phyloP scores from a whole-genome alignment of 805 yeast species.

The Kodamaea laetipori region DNA sequence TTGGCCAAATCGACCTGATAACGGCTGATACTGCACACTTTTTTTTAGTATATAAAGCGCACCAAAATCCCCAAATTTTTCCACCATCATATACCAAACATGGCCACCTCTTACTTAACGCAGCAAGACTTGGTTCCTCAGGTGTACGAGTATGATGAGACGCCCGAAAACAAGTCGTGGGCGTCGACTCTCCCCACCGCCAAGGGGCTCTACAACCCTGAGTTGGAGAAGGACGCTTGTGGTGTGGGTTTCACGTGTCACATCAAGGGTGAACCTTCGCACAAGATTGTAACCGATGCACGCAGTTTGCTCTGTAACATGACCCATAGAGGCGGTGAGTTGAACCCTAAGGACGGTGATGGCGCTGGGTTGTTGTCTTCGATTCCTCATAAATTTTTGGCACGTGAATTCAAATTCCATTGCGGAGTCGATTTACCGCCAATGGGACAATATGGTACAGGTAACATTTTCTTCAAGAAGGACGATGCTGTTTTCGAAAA shows the following conservation, averaged over 20 bases:
- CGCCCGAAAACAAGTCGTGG: constrained; percentile 84
- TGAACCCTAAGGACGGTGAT: constrained; percentile 96
- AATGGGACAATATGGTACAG: constrained; percentile 89
- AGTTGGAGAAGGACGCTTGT: constrained; percentile 93
- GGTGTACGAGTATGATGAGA: constrained; percentile 70
- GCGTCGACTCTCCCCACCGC: constrained; percentile 83
- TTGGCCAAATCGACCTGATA: too few species aligned
- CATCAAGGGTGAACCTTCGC: constrained; percentile 83
- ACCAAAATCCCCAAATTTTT: not conserved
- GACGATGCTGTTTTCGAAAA: constrained; percentile 70
- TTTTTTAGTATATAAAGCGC: constrained; percentile 2
- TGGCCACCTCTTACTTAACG: constrained; percentile 39
- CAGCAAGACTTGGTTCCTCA: constrained; percentile 41
- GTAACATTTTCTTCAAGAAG: constrained; percentile 91
- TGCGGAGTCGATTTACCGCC: constrained; percentile 70
- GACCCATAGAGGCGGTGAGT: constrained; percentile 99
- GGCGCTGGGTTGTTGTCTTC: constrained; percentile 98
- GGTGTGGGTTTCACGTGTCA: constrained; percentile 98
- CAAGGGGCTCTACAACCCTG: constrained; percentile 93
- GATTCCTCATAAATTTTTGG: constrained; percentile 85
- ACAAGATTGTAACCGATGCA: constrained; percentile 92
- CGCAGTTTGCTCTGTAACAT: constrained; percentile 85
- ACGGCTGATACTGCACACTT: constrained; percentile 1
- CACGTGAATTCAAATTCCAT: constrained; percentile 76
- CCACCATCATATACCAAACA: constrained; percentile 13